Evolutionary conservation across 2,329 filamentous ascomycete genomes (phyloP).

Genomic region (Fusarium floridanum): DNA sequence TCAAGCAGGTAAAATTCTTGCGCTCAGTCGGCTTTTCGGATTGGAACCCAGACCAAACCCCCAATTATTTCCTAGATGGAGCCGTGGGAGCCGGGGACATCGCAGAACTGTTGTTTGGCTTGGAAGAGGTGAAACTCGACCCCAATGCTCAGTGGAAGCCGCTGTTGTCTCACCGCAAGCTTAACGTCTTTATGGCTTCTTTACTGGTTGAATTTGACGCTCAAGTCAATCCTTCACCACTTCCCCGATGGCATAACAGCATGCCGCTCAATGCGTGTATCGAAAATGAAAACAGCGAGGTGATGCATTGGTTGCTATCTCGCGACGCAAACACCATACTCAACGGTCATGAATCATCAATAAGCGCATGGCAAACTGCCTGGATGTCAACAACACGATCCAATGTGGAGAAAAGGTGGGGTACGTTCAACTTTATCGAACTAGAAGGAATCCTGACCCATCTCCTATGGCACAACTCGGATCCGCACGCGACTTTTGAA

Average conservation of each 20-base stretch:
- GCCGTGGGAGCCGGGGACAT: background rate
- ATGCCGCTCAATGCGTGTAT: background rate
- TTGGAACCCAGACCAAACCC: background rate
- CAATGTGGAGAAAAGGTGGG: background rate
- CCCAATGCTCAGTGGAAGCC: fast-evolving
- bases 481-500: background rate
- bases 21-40: background rate
- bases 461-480: background rate
- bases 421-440: background rate
- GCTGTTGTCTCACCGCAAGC: background rate
- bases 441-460: background rate
- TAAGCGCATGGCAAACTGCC: background rate
- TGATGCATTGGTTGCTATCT: background rate
- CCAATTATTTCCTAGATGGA: background rate
- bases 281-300: background rate
- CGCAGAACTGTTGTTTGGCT: background rate
- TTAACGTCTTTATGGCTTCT: background rate
- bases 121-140: background rate
- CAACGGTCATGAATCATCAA: background rate
- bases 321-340: background rate
- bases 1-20: background rate
- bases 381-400: background rate
- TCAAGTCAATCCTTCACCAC: background rate
- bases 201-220: background rate
- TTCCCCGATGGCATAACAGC: fast-evolving